Evolutionary conservation across 441 rosid genomes (phyloP).

Genomic region (Mallotus japonicus): DNA sequence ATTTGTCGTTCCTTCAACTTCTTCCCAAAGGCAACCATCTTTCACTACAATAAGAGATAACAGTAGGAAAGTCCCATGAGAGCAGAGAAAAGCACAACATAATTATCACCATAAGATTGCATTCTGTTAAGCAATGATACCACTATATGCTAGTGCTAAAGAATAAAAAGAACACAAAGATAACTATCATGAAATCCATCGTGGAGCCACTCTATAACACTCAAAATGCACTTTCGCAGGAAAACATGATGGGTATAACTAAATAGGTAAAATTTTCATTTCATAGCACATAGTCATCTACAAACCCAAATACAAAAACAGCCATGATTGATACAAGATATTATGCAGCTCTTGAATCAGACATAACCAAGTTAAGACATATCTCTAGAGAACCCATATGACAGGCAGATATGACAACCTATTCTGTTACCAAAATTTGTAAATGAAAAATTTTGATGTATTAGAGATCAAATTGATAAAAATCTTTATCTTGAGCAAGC

Average conservation of each 20-base stretch:
- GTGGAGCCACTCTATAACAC: too few species aligned
- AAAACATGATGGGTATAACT: too few species aligned
- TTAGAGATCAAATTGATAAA: not conserved
- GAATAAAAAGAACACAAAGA: not conserved
- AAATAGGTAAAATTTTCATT: too few species aligned
- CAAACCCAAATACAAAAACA: not conserved
- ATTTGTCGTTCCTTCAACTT: conserved; percentile 85
- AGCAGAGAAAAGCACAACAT: not conserved
- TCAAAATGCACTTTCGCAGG: too few species aligned
- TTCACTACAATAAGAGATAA: conserved; percentile 31
- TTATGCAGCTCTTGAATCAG: not conserved
- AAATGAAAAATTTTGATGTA: not conserved
- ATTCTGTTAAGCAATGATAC: not conserved
- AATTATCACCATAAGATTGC: not conserved
- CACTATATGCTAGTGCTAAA: not conserved
- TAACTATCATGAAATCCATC: too few species aligned
- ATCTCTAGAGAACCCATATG: not conserved
- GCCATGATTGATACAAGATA: not conserved
- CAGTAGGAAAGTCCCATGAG: not conserved
- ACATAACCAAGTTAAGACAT: not conserved
- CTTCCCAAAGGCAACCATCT: conserved; percentile 98
- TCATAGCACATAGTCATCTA: too few species aligned
- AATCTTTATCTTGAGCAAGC: not conserved
- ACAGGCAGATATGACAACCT: not conserved
- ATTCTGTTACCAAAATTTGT: not conserved